phyloP scores from a whole-genome alignment of 805 yeast genomes.

The Lipomyces oligophaga region DNA sequence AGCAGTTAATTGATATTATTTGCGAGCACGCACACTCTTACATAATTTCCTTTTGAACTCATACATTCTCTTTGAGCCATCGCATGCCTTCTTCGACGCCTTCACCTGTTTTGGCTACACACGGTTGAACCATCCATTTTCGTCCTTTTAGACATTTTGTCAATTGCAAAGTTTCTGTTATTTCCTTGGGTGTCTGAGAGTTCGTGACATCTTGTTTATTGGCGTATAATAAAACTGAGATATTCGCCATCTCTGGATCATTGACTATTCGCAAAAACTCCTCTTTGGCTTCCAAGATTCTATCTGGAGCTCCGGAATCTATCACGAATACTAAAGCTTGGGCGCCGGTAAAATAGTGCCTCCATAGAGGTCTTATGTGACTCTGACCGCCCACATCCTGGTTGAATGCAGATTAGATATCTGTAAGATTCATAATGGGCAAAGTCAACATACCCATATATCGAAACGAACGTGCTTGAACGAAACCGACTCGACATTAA shows the following conservation, averaged over 20 bases:
- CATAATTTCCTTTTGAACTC: too few relatives aligned
- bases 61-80: constrained; percentile 90
- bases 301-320: constrained; percentile 96
- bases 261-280: constrained; percentile 97
- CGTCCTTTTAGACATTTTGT: constrained; percentile 93
- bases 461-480: constrained; percentile 77
- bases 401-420: neutral
- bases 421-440: neutral
- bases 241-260: constrained; percentile 97
- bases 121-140: constrained; percentile 98
- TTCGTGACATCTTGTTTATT: constrained; percentile 98
- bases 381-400: constrained; percentile 99
- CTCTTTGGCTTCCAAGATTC: constrained; percentile 96
- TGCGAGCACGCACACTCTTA: too few relatives aligned
- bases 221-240: constrained; percentile 90
- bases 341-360: constrained; percentile 97
- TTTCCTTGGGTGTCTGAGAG: constrained; percentile 98
- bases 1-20: too few relatives aligned
- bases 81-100: constrained; percentile 97
- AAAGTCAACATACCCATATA: constrained; percentile 54
- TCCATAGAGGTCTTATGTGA: constrained; percentile 97
- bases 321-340: constrained; percentile 98
- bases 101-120: constrained; percentile 99
- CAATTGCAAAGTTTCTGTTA: constrained; percentile 93
- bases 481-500: constrained; percentile 82